A percentile compares a stretch with the other conserved stretches of the same genome.
Conservation (phyloP, 768 basidiomycete genomes). For the Lactarius indigo region DNA sequence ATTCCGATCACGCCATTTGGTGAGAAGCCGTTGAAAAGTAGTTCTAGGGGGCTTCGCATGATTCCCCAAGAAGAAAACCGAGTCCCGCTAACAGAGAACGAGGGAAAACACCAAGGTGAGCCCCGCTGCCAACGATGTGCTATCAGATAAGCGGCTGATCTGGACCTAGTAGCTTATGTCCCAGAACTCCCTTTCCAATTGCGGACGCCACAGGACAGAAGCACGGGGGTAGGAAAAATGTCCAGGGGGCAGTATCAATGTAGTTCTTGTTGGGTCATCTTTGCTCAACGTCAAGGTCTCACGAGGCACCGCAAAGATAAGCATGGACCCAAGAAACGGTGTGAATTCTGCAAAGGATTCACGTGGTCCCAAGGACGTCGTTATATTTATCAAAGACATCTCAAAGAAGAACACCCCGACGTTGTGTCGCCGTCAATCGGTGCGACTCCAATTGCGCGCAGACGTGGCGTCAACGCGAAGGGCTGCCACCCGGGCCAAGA, state of each 20-base stretch:
- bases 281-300: not conserved
- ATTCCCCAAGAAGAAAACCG: not conserved
- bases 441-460: not conserved
- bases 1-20: not conserved
- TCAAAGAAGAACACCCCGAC: not conserved
- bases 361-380: not conserved
- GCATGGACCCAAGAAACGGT: not conserved
- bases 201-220: not conserved
- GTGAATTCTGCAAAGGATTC: not conserved
- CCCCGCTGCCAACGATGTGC: not conserved
- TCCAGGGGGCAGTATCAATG: not conserved
- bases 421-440: not conserved
- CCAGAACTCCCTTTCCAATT: not conserved
- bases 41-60: not conserved
- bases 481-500: not conserved
- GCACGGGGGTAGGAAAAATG: not conserved
- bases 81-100: not conserved
- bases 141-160: not conserved
- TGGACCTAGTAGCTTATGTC: not conserved
- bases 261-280: not conserved
- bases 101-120: not conserved
- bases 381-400: not conserved
- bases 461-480: not conserved
- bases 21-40: not conserved
- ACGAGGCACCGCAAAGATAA: not conserved